Percentiles rank a stretch among this genome's conserved stretches.
Evolutionary conservation across 768 basidiomycete species (phyloP).

Genomic region (Coprinopsis strossmayeri): DNA sequence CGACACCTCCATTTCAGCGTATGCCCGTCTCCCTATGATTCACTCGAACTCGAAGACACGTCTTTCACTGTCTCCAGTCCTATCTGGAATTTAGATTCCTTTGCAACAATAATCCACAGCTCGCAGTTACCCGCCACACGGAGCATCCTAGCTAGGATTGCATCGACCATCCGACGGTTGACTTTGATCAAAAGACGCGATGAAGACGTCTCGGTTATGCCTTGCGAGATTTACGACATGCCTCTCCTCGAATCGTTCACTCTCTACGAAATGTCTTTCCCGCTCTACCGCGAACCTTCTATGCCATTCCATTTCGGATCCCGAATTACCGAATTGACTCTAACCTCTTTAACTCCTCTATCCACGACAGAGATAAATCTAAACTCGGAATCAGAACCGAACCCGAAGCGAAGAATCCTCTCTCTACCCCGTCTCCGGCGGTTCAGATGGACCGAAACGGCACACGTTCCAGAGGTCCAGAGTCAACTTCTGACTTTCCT

Average conservation of each 20-base stretch:
- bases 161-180: neutral
- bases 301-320: neutral
- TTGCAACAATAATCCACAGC: neutral
- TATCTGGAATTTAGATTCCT: neutral
- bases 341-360: neutral
- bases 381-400: neutral
- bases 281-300: neutral
- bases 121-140: too few species aligned
- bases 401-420: neutral
- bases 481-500: neutral
- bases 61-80: neutral
- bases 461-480: neutral
- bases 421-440: neutral
- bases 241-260: neutral
- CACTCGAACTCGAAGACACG: too few species aligned
- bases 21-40: too few species aligned
- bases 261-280: neutral
- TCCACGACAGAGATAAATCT: neutral
- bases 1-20: too few species aligned
- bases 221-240: neutral
- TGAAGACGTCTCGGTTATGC: neutral
- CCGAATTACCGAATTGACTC: neutral
- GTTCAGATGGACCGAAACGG: neutral
- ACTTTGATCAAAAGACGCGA: neutral
- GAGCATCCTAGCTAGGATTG: neutral